These are phyloP conservation scores for Yamadazyma phyllophila DNA, from an alignment of 805 yeast species.

Conservation along the genomic window DNA sequence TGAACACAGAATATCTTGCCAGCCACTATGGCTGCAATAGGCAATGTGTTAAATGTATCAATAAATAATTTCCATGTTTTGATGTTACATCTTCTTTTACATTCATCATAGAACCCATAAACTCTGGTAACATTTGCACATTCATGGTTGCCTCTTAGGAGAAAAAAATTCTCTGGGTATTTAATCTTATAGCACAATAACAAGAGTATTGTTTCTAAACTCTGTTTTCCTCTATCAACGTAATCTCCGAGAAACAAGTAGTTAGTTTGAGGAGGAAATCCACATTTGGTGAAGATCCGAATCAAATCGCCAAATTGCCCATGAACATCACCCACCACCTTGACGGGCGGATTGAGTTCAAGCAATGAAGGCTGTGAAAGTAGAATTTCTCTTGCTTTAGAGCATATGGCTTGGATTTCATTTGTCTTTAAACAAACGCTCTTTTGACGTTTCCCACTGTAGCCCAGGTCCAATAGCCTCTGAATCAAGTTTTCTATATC, in stretches of 20 bases:
- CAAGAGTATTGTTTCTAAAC: conserved; percentile 84
- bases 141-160: conserved; percentile 94
- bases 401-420: conserved; percentile 87
- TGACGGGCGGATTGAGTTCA: conserved; percentile 83
- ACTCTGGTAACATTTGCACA: conserved; percentile 96
- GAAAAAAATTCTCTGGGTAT: conserved; percentile 92
- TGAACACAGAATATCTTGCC: conserved; percentile 92
- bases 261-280: conserved; percentile 93
- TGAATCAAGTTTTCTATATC: conserved; percentile 89
- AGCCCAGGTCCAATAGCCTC: conserved; percentile 90
- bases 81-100: conserved; percentile 88
- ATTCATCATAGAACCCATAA: conserved; percentile 97
- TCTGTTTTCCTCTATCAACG: conserved; percentile 96
- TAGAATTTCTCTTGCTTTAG: conserved; percentile 84
- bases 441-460: conserved; percentile 90
- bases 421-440: conserved; percentile 81
- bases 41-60: conserved; percentile 93
- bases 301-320: conserved; percentile 94
- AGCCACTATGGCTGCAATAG: conserved; percentile 93
- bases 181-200: conserved; percentile 91
- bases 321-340: conserved; percentile 91
- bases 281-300: conserved; percentile 90
- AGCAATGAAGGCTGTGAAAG: conserved; percentile 85
- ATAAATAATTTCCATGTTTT: conserved; percentile 93
- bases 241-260: conserved; percentile 93